These are phyloP conservation scores for Penicillium steckii DNA, from an alignment of 495 filamentous ascomycete genomes.

Conservation along the genomic window DNA sequence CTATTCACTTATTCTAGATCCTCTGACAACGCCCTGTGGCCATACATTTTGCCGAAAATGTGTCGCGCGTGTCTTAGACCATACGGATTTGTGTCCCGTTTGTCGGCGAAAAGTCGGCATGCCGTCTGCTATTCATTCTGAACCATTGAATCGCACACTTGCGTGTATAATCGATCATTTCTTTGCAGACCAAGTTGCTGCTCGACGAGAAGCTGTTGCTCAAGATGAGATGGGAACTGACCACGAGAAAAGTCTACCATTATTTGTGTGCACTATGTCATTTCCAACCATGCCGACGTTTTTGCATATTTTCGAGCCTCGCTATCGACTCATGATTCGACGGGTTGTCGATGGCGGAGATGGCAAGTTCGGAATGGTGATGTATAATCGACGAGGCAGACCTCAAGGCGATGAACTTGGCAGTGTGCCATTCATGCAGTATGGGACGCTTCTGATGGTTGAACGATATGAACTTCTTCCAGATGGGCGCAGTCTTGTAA, in stretches of 20 bases:
- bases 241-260: constrained; percentile 59
- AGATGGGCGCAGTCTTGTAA: constrained; percentile 78
- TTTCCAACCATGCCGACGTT: constrained; percentile 84
- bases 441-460: constrained; percentile 77
- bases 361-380: constrained; percentile 80
- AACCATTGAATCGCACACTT: constrained; percentile 63
- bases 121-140: constrained; percentile 49
- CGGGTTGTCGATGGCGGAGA: constrained; percentile 68
- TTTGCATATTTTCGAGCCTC: constrained; percentile 87
- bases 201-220: constrained; percentile 49
- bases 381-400: constrained; percentile 57
- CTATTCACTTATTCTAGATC: constrained; percentile 74
- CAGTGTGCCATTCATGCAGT: constrained; percentile 60
- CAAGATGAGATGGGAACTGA: constrained; percentile 50
- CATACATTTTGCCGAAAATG: constrained; percentile 88
- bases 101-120: constrained; percentile 69
- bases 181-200: constrained; percentile 63
- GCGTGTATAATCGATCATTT: constrained; percentile 58
- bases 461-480: constrained; percentile 67
- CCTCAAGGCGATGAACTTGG: constrained; percentile 58
- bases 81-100: constrained; percentile 73
- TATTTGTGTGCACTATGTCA: constrained; percentile 79
- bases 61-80: constrained; percentile 68
- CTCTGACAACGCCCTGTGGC: constrained; percentile 80
- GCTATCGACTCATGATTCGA: constrained; percentile 84